These are phyloP conservation scores for Avicennia marina DNA, from an alignment of 257 asterid genomes.

Conservation along the genomic window DNA sequence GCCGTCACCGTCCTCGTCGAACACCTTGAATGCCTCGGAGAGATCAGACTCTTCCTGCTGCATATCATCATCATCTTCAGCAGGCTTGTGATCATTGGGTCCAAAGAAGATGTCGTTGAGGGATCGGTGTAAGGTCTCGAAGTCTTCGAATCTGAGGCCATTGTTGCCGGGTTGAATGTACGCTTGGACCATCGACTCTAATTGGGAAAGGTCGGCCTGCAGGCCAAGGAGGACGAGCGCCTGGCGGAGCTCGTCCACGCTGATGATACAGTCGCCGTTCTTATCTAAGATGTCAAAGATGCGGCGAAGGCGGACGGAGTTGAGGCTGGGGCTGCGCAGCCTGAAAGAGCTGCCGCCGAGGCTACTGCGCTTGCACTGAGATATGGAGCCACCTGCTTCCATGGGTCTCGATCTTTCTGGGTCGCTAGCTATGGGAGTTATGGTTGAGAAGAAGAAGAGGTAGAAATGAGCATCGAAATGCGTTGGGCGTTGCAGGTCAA, in stretches of 20 bases:
- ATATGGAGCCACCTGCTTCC: no score
- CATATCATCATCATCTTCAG: not conserved
- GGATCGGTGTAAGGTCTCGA: slow-evolving; percentile 54
- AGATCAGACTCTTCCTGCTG: slow-evolving; percentile 51
- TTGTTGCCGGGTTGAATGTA: slow-evolving; percentile 38
- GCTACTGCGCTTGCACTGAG: no score
- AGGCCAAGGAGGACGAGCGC: slow-evolving; percentile 64
- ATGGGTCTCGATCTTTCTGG: no score
- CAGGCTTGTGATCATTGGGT: no score
- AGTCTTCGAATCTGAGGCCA: slow-evolving; percentile 55
- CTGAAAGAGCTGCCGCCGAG: not conserved
- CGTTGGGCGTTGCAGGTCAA: no score
- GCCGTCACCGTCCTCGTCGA: slow-evolving; percentile 75
- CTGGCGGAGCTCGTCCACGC: slow-evolving; percentile 53
- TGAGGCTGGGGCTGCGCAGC: slow-evolving; percentile 34
- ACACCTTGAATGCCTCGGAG: slow-evolving; percentile 72
- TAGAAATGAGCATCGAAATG: no score
- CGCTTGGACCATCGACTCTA: slow-evolving; percentile 36
- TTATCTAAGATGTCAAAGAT: slow-evolving; percentile 70
- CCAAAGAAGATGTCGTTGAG: slow-evolving; percentile 30
- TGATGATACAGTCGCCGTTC: slow-evolving; percentile 56
- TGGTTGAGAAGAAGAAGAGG: no score
- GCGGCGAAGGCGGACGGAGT: slow-evolving; percentile 69
- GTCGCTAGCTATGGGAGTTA: no score
- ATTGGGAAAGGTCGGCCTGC: slow-evolving; percentile 33